Base-by-base conservation (phyloP, 495 filamentous ascomycete genomes). In the Thozetella sp. region DNA sequence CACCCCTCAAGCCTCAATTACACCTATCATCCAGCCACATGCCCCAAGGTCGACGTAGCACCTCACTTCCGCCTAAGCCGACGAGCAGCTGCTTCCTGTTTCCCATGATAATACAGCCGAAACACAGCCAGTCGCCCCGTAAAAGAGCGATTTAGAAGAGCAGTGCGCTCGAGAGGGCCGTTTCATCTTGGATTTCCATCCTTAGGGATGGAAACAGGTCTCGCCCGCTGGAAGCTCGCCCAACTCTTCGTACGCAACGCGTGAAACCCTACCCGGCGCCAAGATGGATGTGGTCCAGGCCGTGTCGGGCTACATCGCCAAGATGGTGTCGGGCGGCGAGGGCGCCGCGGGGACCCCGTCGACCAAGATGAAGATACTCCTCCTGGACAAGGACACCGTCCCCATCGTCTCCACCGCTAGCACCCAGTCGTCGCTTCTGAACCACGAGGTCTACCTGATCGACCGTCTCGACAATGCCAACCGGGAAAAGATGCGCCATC, bases 331-430 rank as follows among this genome's bases (percentile, higher is more conserved):
- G 48, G 87, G 87, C 62, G 94, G 94, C 71, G 93, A 96, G 73
- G 79, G 80, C 65, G 79, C 86, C 56, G 74, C 84, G 45, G 87
- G 87, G 51, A 81, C 85, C 37, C 83, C 91, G 45, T 90, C 92
- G 13, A 86, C 92, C 34, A 98, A 98, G 83, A 99, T 99, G 95
- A 99, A 99, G 88, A 94, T 97, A 66, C 80, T 99, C 55, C 83
- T 99, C 64, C 82, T 99, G 57, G 95, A 99, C 76, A 89, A 86
- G 75, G 95, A 97, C 77, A 99, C 95, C 70, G 91, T 98, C 20
- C 84, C 92, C 34, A 95, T 97, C 63, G 84, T 97, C 27, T 98
- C 96, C 22, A 93, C 93, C 19, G 93, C 95, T 58, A 94, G 95
- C 59, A 97, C 96, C 0, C 96, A 98, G 68, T 98, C 95, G 45